A percentile compares a stretch with the other conserved stretches of the same genome.
Conservation (phyloP, 306 rosid genomes). For the Mimosa pudica region DNA sequence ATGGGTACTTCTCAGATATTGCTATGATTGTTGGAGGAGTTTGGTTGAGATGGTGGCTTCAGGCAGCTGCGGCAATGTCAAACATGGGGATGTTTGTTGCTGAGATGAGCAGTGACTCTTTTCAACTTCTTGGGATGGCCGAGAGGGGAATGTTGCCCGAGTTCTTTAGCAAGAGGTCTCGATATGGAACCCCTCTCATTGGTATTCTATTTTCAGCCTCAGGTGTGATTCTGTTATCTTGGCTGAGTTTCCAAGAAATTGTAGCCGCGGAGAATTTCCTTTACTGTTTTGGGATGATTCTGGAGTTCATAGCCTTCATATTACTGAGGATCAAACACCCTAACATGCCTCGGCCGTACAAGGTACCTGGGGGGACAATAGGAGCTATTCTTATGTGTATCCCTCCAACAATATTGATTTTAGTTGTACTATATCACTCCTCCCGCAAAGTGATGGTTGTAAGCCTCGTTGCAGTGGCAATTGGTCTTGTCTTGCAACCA, state of each 20-base stretch:
- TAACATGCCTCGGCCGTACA: conserved; percentile 64
- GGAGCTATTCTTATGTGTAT: conserved; percentile 64
- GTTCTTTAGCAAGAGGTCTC: conserved; percentile 60
- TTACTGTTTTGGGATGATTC: conserved; percentile 83
- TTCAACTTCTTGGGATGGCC: conserved; percentile 91
- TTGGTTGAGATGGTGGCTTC: conserved; percentile 87
- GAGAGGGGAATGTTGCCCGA: conserved; percentile 80
- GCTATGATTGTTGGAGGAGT: conserved; percentile 72
- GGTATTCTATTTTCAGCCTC: conserved; percentile 84
- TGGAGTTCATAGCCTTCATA: conserved; percentile 76
- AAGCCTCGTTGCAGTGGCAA: conserved; percentile 56
- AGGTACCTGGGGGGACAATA: conserved; percentile 62
- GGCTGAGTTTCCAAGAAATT: conserved; percentile 78
- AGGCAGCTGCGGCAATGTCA: conserved; percentile 80
- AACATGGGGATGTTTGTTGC: conserved; percentile 91
- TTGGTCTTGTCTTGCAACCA: conserved; percentile 68
- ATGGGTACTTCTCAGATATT: conserved; percentile 74
- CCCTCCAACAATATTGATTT: conserved; percentile 71
- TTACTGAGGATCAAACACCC: conserved; percentile 66
- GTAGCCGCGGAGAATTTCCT: conserved; percentile 79
- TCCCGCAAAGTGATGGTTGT: conserved; percentile 51
- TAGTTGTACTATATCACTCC: conserved; percentile 61
- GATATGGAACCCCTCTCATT: conserved; percentile 68
- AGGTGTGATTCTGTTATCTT: conserved; percentile 69
- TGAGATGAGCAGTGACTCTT: conserved; percentile 88